Evolutionary conservation across 306 rosid genomes (phyloP).

Genomic region (Sphenostylis stenocarpa): DNA sequence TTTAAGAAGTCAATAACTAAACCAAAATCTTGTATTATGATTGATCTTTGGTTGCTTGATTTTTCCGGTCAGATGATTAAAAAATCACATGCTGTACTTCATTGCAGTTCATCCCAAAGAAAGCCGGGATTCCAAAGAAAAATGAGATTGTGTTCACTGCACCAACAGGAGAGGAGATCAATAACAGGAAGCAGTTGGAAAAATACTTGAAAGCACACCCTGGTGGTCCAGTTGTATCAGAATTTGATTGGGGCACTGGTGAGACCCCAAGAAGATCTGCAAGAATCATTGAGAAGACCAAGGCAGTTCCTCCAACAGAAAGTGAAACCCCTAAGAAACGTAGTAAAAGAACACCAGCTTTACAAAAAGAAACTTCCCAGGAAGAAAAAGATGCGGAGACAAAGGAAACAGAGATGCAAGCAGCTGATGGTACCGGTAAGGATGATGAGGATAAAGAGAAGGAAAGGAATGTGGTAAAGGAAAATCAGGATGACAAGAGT

Average conservation of each 20-base stretch:
- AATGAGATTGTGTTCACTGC: slow-evolving; percentile 80
- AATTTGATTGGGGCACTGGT: slow-evolving; percentile 97
- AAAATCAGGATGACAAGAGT: slow-evolving; percentile 48
- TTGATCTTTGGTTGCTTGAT: no score
- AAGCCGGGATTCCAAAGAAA: slow-evolving; percentile 81
- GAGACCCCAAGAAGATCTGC: slow-evolving; percentile 98
- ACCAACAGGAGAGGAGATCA: slow-evolving; percentile 95
- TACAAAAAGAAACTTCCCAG: slow-evolving; percentile 53
- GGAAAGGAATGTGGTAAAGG: slow-evolving; percentile 51
- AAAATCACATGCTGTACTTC: slow-evolving; percentile 21
- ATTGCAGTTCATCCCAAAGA: slow-evolving; percentile 80
- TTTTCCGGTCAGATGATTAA: slow-evolving; percentile 3
- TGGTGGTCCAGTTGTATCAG: slow-evolving; percentile 72
- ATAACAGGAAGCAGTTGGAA: slow-evolving; percentile 72
- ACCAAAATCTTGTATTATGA: no score
- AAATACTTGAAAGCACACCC: slow-evolving; percentile 90
- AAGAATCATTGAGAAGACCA: slow-evolving; percentile 84
- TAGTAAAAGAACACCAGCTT: slow-evolving; percentile 52
- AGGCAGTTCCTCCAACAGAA: slow-evolving; percentile 53
- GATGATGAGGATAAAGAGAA: slow-evolving; percentile 42
- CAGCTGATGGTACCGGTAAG: slow-evolving; percentile 48
- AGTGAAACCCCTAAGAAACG: slow-evolving; percentile 72
- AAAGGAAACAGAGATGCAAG: slow-evolving; percentile 49
- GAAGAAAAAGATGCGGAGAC: slow-evolving; percentile 49
- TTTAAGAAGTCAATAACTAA: no score